Conservation (phyloP, 129 eudicot species). For the Cynara cardunculus region DNA sequence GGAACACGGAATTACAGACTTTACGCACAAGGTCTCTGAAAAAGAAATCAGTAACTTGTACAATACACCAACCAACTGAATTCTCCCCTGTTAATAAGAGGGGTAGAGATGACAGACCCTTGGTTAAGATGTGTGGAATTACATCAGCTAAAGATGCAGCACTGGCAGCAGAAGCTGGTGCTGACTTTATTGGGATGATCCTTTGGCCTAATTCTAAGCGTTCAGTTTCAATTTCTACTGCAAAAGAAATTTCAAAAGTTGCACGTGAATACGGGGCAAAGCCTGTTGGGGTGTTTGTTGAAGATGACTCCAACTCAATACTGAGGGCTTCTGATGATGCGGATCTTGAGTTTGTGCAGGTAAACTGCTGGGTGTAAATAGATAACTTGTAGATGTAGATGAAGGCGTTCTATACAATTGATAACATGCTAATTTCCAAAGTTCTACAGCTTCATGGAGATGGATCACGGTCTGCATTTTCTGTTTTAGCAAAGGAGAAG, state of each 20-base stretch:
- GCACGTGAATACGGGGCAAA: conserved; percentile 77
- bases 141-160: conserved; percentile 95
- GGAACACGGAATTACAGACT: conserved; percentile 12
- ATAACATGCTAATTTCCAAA: conserved; percentile 13
- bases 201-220: conserved; percentile 96
- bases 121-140: conserved; percentile 97
- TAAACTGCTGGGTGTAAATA: neutral
- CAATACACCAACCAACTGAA: conserved; percentile 18
- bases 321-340: conserved; percentile 70
- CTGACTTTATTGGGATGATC: conserved; percentile 92
- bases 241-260: conserved; percentile 77
- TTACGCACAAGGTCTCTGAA: conserved; percentile 8
- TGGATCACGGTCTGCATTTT: conserved; percentile 72
- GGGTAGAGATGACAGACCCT: conserved; percentile 36
- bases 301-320: conserved; percentile 69
- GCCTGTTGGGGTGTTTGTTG: conserved; percentile 98
- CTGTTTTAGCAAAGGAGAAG: conserved; percentile 43
- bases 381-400: neutral
- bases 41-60: conserved; percentile 23
- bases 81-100: conserved; percentile 20
- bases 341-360: conserved; percentile 89
- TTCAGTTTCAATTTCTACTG: conserved; percentile 64
- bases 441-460: conserved; percentile 84
- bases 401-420: neutral
- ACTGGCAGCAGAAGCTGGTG: conserved; percentile 95